Evolutionary conservation across 1,284 basidiomycete species (phyloP), one percentile per base, ranked within the genome.

Genomic region (Psilocybe mexicana): DNA sequence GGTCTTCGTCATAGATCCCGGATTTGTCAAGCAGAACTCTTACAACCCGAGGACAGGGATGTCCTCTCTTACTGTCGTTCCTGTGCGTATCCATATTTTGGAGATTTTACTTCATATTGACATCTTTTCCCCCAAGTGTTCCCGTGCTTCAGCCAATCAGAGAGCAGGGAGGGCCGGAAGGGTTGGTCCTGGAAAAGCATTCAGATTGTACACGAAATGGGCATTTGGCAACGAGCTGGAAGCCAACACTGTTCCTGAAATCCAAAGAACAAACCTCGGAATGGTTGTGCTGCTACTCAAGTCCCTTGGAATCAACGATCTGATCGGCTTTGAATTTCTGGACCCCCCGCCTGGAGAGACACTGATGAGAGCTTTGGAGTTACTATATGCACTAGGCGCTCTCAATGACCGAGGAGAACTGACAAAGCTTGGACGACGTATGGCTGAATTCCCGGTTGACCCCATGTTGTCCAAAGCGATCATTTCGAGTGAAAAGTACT

Each of bases 371-470:
- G 93, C 94, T 2, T 80, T 99, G 40, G 96, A 98, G 72, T 75
- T 98, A 62, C 76, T 99, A 0, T 99, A 99, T 73, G 96, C 96
- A 0, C 79, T 99, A 0, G 97, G 96, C 23, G 96, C 96, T 0
- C 79, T 99, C 63, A 98, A 99, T 72, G 96, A 99, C 72, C 82
- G 92, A 59, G 97, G 97, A 11, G 96, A 99, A 72, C 74, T 99
- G 62, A 99, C 97, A 10, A 95, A 98, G 70, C 82, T 99, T 25
- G 97, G 97, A 0, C 82, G 97, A 56, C 79, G 95, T 49, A 99
- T 99, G 97, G 96, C 96, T 3, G 97, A 99, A 72, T 99, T 99
- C 75, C 96, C 96, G 4, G 93, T 98, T 40, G 97, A 99, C 69
- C 97, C 97, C 2, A 98, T 98, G 90, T 78, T 99, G 65, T 94